Base-by-base conservation (phyloP, 495 filamentous ascomycete species). In the Jackrogersella multiformis region DNA sequence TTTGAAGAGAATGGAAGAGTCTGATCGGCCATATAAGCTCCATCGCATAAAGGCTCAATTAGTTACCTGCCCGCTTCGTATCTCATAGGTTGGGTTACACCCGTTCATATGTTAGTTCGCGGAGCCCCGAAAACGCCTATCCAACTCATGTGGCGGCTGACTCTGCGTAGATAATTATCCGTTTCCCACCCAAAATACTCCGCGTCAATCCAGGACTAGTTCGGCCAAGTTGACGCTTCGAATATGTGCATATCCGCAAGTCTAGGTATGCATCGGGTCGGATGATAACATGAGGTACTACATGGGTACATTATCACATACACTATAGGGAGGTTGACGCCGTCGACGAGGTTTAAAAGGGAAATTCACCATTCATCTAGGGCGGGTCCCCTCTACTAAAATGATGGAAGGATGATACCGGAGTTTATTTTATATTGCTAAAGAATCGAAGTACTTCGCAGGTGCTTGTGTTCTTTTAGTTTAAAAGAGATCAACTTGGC, bases 61-160 rank as follows among this genome's bases (percentile, higher is more conserved):
- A n/a, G n/a, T n/a, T n/a, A n/a, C n/a, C n/a, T n/a, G n/a, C n/a
- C n/a, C n/a, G n/a, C n/a, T n/a, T n/a, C n/a, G n/a, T n/a, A n/a
- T n/a, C n/a, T n/a, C n/a, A n/a, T n/a, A n/a, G n/a, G n/a, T n/a
- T n/a, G n/a, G n/a, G n/a, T n/a, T n/a, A n/a, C n/a, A n/a, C n/a
- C n/a, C n/a, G n/a, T n/a, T n/a, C n/a, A n/a, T n/a, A n/a, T n/a
- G n/a, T n/a, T n/a, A n/a, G n/a, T n/a, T n/a, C n/a, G n/a, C n/a
- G n/a, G n/a, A n/a, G n/a, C n/a, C n/a, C n/a, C n/a, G n/a, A n/a
- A n/a, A n/a, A 34, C 26, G 46, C 26, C n/a, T 32, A 34, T 9
- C 2, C 34, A n/a, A 6, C 23, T 12, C 35, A 64, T 42, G 44
- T 64, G 53, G 61, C 52, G 24, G 44, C 61, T 51, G 52, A 64